These are phyloP conservation scores for Glycyrrhiza uralensis DNA, from an alignment of 306 rosid genomes.

Conservation along the genomic window DNA sequence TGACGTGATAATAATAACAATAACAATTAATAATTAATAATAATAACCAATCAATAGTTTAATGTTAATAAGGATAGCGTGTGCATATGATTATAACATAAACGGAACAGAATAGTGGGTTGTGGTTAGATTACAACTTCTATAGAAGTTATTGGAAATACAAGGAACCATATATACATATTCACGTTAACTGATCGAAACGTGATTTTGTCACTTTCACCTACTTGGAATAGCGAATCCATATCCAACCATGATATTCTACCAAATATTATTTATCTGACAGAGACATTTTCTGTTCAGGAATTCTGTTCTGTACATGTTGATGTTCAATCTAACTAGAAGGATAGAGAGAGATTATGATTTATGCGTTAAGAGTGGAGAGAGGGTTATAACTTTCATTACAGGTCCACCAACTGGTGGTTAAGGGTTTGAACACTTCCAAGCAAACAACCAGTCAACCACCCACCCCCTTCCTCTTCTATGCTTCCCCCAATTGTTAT, in stretches of 20 bases:
- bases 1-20: neutral
- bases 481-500: neutral
- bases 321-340: neutral
- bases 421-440: constrained; percentile 60
- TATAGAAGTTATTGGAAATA: constrained; percentile 11
- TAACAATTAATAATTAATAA: neutral
- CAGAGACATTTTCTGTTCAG: constrained; percentile 16
- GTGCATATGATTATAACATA: neutral
- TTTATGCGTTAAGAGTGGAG: constrained; percentile 48
- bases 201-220: constrained; percentile 47
- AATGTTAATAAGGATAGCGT: constrained; percentile 3
- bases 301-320: neutral
- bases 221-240: constrained; percentile 34
- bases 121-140: constrained; percentile 5
- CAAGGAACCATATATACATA: too few species aligned
- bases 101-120: neutral
- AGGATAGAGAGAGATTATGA: constrained; percentile 11
- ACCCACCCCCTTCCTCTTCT: constrained; percentile 24
- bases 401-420: constrained; percentile 92
- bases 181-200: constrained; percentile 36
- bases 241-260: constrained; percentile 30
- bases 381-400: constrained; percentile 26
- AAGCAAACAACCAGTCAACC: constrained; percentile 67
- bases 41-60: neutral
- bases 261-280: neutral